Conservation (phyloP, 129 eudicot genomes). For the Centaurea solstitialis region DNA sequence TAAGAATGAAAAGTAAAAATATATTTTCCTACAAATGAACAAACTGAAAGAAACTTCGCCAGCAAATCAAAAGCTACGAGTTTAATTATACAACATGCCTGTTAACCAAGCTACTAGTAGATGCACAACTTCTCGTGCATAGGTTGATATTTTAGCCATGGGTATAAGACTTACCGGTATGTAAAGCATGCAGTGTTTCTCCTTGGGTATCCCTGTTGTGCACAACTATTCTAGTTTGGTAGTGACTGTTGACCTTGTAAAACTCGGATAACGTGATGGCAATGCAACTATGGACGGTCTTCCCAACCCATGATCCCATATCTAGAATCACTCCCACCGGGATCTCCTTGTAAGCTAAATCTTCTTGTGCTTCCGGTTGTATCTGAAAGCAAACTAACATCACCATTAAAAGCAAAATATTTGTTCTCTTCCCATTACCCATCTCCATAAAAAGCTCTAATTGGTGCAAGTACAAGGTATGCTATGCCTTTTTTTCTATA, state of each 20-base stretch:
- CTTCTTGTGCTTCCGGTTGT: background rate
- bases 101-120: too few relatives aligned
- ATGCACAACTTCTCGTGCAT: too few relatives aligned
- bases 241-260: constrained; percentile 19
- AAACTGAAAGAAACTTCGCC: too few relatives aligned
- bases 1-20: too few relatives aligned
- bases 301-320: constrained; percentile 30
- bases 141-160: too few relatives aligned
- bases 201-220: background rate
- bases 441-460: background rate
- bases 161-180: too few relatives aligned
- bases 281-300: constrained; percentile 20
- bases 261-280: constrained; percentile 33
- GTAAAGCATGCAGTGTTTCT: too few relatives aligned
- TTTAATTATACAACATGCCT: too few relatives aligned
- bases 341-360: background rate
- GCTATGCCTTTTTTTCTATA: background rate
- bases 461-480: background rate
- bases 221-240: constrained; percentile 31
- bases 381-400: background rate
- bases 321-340: constrained; percentile 33
- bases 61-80: too few relatives aligned
- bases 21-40: too few relatives aligned
- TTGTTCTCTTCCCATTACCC: background rate
- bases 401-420: background rate